These are phyloP conservation scores for Saccharomycopsis malanga DNA, from an alignment of 805 yeast species.

Conservation along the genomic window DNA sequence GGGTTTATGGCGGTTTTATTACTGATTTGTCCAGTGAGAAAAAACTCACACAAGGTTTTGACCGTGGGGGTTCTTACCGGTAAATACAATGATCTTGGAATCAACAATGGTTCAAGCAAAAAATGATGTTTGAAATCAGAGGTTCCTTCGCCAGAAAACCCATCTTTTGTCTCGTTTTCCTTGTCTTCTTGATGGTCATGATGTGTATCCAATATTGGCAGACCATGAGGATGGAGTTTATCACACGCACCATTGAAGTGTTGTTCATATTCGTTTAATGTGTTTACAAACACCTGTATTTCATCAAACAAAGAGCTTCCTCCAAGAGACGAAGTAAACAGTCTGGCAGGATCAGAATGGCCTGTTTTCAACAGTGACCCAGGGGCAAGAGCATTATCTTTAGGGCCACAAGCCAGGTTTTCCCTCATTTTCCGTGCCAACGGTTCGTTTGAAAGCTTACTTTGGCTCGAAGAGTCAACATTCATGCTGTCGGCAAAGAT, in stretches of 20 bases:
- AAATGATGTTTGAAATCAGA: slow-evolving; percentile 6
- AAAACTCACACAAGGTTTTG: slow-evolving; percentile 60
- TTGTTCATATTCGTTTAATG: slow-evolving; percentile 2
- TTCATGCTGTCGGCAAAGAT: no score
- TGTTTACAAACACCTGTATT: not conserved
- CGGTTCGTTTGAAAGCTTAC: no score
- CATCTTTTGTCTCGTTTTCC: not conserved
- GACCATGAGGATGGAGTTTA: no score
- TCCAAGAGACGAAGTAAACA: no score
- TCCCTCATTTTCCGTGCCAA: no score
- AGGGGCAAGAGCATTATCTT: no score
- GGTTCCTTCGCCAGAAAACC: not conserved
- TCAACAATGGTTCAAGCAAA: slow-evolving; percentile 50
- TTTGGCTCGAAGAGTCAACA: no score
- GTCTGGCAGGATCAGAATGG: no score
- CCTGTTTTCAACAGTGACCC: no score
- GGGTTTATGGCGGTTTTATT: slow-evolving; percentile 60
- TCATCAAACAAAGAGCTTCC: not conserved
- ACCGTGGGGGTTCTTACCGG: slow-evolving; percentile 60
- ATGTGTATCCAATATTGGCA: no score
- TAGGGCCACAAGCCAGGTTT: no score
- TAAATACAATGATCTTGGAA: slow-evolving; percentile 62
- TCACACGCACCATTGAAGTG: no score
- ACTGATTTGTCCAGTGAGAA: slow-evolving; percentile 75
- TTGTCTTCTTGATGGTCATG: not conserved